These are phyloP conservation scores for Ceratocystis huliohia DNA, from an alignment of 2,329 filamentous ascomycete genomes.

Conservation along the genomic window DNA sequence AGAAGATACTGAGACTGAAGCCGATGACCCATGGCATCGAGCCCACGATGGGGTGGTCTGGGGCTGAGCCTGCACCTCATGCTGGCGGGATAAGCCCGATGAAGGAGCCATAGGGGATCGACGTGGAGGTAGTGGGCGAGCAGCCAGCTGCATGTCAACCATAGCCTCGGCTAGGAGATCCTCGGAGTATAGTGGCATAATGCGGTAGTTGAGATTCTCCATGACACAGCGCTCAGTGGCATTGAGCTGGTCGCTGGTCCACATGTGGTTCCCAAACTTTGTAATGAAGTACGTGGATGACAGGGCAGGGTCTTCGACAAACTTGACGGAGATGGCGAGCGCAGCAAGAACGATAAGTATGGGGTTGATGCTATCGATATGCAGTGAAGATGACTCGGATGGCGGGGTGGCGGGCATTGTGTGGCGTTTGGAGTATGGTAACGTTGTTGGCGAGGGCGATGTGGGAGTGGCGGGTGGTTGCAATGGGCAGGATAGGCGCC, in stretches of 20 bases:
- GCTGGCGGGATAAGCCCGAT: not conserved
- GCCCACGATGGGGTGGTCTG: conserved; percentile 9
- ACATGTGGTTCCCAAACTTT: conserved; percentile 42
- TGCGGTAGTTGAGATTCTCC: conserved; percentile 50
- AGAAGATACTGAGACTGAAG: conserved; percentile 12
- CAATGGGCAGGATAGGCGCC: conserved; percentile 48
- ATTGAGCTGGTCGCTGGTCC: conserved; percentile 51
- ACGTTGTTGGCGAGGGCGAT: not conserved
- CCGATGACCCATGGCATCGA: conserved; percentile 14
- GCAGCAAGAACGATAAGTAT: conserved; percentile 52
- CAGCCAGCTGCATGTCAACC: conserved; percentile 52
- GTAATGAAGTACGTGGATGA: conserved; percentile 41
- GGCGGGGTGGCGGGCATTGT: conserved; percentile 34
- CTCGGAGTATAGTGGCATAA: conserved; percentile 47
- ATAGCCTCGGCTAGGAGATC: conserved; percentile 46
- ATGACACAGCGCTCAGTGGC: conserved; percentile 51
- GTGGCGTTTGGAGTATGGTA: conserved; percentile 33
- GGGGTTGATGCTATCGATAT: conserved; percentile 49
- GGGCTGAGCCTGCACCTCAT: not conserved
- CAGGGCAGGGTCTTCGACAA: conserved; percentile 47
- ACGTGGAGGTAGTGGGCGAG: conserved; percentile 24
- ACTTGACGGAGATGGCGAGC: conserved; percentile 53
- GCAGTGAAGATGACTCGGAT: conserved; percentile 29
- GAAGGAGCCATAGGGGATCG: not conserved
- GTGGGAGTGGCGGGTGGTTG: conserved; percentile 22